Conservation (phyloP, 768 basidiomycete species). For the Lentinula boryana region DNA sequence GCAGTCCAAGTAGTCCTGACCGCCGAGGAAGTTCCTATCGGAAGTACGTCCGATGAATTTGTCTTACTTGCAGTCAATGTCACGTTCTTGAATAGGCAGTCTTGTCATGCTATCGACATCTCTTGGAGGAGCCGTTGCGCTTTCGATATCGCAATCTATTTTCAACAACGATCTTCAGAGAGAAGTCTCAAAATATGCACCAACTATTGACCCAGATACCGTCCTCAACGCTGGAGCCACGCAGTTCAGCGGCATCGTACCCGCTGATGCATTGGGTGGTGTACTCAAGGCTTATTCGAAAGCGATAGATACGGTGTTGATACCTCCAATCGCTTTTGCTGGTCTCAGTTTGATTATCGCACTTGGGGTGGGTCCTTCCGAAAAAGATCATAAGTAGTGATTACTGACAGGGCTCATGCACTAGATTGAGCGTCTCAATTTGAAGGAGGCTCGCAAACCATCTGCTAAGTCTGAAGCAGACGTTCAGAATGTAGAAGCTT, state of each 20-base stretch:
- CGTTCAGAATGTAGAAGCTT: neutral
- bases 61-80: neutral
- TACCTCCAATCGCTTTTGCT: conserved; percentile 10
- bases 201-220: neutral
- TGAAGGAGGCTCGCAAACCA: neutral
- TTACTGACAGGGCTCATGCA: too few relatives aligned
- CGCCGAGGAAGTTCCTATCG: conserved; percentile 8
- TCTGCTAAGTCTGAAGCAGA: neutral
- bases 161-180: conserved; percentile 8
- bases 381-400: neutral
- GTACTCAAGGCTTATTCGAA: conserved; percentile 10
- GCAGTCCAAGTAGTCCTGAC: conserved; percentile 10
- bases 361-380: neutral
- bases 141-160: conserved; percentile 9
- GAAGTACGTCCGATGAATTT: conserved; percentile 2
- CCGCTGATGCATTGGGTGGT: conserved; percentile 2
- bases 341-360: conserved; percentile 1
- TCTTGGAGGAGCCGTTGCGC: conserved; percentile 6
- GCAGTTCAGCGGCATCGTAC: conserved; percentile 5
- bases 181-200: conserved; percentile 5
- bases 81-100: neutral
- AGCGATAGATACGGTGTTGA: conserved; percentile 6
- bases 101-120: conserved; percentile 8
- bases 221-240: conserved; percentile 7
- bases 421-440: neutral